A percentile compares a stretch with the other conserved stretches of the same genome.
Evolutionary conservation across 495 filamentous ascomycete genomes (phyloP).

Genomic region (Melanomma pulvis-pyrius): DNA sequence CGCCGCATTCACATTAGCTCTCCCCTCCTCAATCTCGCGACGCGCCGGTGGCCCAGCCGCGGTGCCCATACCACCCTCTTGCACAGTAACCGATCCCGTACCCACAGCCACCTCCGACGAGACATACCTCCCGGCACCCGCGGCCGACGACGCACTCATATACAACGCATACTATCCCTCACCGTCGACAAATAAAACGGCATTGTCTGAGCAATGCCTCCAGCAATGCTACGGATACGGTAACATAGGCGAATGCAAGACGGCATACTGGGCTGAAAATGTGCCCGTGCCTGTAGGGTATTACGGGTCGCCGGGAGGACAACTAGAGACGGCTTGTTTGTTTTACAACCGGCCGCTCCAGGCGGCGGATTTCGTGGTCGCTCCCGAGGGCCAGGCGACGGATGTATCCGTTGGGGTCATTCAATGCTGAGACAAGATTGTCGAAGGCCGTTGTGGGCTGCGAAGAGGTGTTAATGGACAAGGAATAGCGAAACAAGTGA

Average conservation of each 20-base stretch:
- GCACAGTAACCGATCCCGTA: conserved; percentile 37
- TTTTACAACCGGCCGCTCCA: conserved; percentile 35
- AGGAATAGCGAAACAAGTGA: not conserved
- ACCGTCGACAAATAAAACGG: conserved; percentile 11
- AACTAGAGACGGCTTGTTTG: conserved; percentile 35
- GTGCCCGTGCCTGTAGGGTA: conserved; percentile 35
- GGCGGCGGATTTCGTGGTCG: conserved; percentile 27
- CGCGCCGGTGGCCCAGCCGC: conserved; percentile 38
- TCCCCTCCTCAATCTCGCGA: conserved; percentile 22
- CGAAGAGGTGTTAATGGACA: not conserved
- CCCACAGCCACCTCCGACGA: conserved; percentile 6
- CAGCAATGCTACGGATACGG: conserved; percentile 46
- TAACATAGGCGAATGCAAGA: conserved; percentile 32
- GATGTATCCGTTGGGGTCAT: conserved; percentile 31
- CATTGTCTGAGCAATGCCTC: conserved; percentile 33
- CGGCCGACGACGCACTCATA: conserved; percentile 15
- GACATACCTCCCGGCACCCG: conserved; percentile 29
- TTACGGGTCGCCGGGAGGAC: conserved; percentile 29
- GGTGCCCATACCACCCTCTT: conserved; percentile 39
- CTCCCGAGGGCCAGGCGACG: conserved; percentile 30
- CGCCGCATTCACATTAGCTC: conserved; percentile 24
- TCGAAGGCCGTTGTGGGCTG: not conserved
- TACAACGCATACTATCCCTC: conserved; percentile 39
- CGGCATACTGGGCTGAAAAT: conserved; percentile 36
- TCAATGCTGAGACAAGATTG: conserved; percentile 23